phyloP scores from a whole-genome alignment of 192 early-diverging fungal genomes.

The Entophlyctis luteolus region DNA sequence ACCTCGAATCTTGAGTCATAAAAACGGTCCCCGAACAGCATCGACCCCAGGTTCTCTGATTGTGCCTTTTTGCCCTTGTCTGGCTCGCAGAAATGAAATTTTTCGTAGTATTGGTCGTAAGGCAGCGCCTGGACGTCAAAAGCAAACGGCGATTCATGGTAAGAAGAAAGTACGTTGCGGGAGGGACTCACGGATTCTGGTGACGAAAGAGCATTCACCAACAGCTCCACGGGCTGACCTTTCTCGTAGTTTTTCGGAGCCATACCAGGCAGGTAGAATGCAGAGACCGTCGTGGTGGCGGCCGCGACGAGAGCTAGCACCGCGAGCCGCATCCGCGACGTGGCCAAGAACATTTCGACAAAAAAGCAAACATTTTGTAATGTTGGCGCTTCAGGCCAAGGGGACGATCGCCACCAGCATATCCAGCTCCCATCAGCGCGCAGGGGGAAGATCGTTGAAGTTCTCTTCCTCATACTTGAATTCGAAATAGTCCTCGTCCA shows the following conservation, averaged over 20 bases:
- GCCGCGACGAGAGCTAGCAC: constrained; percentile 15
- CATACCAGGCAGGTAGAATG: constrained; percentile 94
- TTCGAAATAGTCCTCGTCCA: constrained; percentile 91
- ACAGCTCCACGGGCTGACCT: constrained; percentile 64
- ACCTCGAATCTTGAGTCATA: constrained; percentile 74
- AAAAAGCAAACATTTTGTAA: too few relatives aligned
- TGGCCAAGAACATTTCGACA: background rate
- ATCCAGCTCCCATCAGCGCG: too few relatives aligned
- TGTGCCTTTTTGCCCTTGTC: constrained; percentile 47
- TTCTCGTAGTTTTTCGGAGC: constrained; percentile 80
- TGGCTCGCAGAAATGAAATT: constrained; percentile 83
- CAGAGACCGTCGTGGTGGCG: constrained; percentile 16
- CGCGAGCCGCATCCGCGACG: background rate
- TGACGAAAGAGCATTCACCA: constrained; percentile 87
- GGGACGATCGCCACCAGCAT: too few relatives aligned
- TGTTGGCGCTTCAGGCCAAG: too few relatives aligned
- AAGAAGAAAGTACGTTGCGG: background rate
- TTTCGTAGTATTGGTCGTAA: constrained; percentile 79
- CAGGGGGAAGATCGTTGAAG: constrained; percentile 22
- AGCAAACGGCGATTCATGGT: background rate
- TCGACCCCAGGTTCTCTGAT: constrained; percentile 82
- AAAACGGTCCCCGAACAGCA: constrained; percentile 93
- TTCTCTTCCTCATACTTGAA: constrained; percentile 64
- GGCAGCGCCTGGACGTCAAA: constrained; percentile 50
- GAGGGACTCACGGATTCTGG: constrained; percentile 38